Base-by-base conservation (phyloP, 164 flowering plant species). In the Vitis amurensis region DNA sequence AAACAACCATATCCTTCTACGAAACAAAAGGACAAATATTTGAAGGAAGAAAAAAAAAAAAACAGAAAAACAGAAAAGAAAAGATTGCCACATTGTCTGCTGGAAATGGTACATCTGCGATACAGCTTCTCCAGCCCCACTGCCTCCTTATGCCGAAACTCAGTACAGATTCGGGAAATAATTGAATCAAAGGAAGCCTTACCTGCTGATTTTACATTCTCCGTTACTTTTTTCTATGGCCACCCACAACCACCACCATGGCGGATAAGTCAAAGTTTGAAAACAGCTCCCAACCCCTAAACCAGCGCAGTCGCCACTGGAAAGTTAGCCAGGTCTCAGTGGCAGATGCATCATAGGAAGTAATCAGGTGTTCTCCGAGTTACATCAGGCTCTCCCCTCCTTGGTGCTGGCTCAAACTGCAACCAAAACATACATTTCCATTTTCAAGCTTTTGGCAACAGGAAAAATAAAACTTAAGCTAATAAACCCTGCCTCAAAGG, bases 361-460 rank as follows among this genome's bases (percentile, higher is more conserved):
- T 94, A 94, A 80, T 94, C 98, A 2, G 98, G 98, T 67, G 98
- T 94, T 81, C 98, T 89, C 13, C 98, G 86, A 47, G 97, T 94
- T 19, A 94, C 98, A 79, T 92, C 98, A 23, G 98, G 98, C 81
- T 94, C 98, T 50, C 98, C 98, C 76, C 98, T 86, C 85, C 98
- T 84, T 37, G 98, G 98, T 75, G 98, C 97, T 68, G 98, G 98
- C 73, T 94, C 98, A 85, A 94, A 94, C 98, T 94, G 92, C 78
- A 86, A 50, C 23, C 0, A 37, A 37, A 37, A 37, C 44, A 37
- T 37, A 37, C 7, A 23, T 37, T 37, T 37, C 44, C 44, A 37
- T 3, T 37, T 37, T 37, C 44, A 37, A 37, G 7, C 44, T 6
- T 23, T 23, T 23, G 27, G 27, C 27, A 23, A 23, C 27, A 23